phyloP scores from a whole-genome alignment of 1,284 basidiomycete genomes.

The Rhodotorula mucilaginosa region DNA sequence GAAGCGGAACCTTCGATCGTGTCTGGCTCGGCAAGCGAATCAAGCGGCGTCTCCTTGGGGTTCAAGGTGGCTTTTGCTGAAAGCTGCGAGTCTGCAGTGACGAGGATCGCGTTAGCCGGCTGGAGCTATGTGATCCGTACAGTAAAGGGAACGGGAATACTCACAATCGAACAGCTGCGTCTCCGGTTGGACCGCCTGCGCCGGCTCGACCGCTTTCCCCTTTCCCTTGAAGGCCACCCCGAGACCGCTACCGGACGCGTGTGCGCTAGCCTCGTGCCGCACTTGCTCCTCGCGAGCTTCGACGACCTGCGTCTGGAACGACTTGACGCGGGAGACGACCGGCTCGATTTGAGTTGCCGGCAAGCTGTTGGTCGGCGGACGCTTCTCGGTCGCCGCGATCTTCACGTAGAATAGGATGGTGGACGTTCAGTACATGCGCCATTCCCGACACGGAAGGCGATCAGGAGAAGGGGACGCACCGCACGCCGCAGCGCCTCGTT shows the following conservation, averaged over 20 bases:
- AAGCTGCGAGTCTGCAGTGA: conserved; percentile 14
- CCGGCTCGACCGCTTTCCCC: background rate
- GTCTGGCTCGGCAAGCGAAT: conserved; percentile 8
- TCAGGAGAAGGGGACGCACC: conserved; percentile 3
- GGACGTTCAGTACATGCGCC: no score
- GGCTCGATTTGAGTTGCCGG: conserved; percentile 27
- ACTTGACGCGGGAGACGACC: conserved; percentile 24
- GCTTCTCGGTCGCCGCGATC: conserved; percentile 3
- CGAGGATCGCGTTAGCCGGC: no score
- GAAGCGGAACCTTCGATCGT: conserved; percentile 4
- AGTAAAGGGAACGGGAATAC: background rate
- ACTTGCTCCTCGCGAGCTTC: conserved; percentile 19
- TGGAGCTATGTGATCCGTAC: background rate
- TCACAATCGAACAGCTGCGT: conserved; percentile 32
- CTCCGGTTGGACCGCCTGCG: background rate
- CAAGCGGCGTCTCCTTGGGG: background rate
- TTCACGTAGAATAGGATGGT: no score
- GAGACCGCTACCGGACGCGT: background rate
- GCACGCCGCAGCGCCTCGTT: conserved; percentile 27
- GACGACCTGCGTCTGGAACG: conserved; percentile 19
- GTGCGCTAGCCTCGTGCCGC: background rate
- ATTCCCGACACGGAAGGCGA: background rate
- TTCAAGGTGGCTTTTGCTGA: background rate
- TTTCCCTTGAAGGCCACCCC: background rate
- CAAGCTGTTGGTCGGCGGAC: background rate